Evolutionary conservation across 805 yeast species (phyloP), one percentile per base, ranked within the genome.

Genomic region (Clavispora santaluciae): DNA sequence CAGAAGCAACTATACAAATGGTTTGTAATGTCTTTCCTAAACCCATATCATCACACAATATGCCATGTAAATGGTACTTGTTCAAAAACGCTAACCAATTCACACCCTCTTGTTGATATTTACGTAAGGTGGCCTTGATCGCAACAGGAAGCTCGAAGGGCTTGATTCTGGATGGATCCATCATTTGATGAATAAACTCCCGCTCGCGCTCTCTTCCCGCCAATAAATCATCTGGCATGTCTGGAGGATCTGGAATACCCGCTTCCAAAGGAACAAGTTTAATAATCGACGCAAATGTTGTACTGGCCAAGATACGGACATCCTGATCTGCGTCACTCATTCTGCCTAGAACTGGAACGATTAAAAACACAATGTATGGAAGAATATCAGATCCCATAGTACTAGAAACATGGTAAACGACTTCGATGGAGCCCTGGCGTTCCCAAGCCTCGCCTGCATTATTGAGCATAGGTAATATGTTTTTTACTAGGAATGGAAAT

Each of bases 21-120:
- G 99, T 90, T 63, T 93, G 99, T 45, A 93, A 72, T 0, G 99
- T 93, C 60, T 93, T 93, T 39, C 99, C 99, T 22, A 93, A 73
- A 6, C 99, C 99, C 99, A 93, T 93, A 79, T 93, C 99, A 61
- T 93, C 99, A 78, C 99, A 93, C 36, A 93, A 70, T 55, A 93
- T 91, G 40, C 99, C 99, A 66, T 93, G 99, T 39, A 93, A 69
- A 61, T 91, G 96, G 59, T 93, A 93, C 55, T 86, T 86, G 66
- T 93, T 93, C 55, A 93, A 73, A 57, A 93, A 93, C 7, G 96
- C 96, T 40, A 93, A 72, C 99, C 99, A 93, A 60, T 91, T 93
- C 28, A 93, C 95, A 63, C 99, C 99, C 45, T 93, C 98, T 60
- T 93, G 98, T 66, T 93, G 99, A 59, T 93, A 93, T 48, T 86